phyloP scores from a whole-genome alignment of 148 eudicot genomes.

The Chenopodium suecicum region DNA sequence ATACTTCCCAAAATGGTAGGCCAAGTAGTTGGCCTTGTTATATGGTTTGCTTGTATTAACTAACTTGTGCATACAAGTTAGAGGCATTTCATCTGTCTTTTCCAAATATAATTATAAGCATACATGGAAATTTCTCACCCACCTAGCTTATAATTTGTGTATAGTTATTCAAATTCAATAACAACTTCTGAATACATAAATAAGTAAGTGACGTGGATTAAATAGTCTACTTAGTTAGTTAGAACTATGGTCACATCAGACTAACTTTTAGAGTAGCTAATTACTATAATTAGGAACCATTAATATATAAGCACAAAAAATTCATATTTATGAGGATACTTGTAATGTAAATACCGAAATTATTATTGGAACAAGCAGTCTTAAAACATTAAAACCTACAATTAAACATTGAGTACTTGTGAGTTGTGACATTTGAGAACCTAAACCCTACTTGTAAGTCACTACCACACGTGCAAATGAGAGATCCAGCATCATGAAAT shows the following conservation, averaged over 20 bases:
- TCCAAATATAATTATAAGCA: neutral
- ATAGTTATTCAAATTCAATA: neutral
- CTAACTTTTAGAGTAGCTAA: too few relatives aligned
- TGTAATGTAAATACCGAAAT: too few relatives aligned
- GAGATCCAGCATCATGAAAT: conserved; percentile 13
- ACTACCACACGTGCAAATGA: conserved; percentile 12
- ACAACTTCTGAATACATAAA: too few relatives aligned
- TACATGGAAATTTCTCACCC: conserved; percentile 6
- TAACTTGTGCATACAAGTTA: conserved; percentile 4
- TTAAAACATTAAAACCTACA: neutral
- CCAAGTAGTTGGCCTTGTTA: conserved; percentile 3
- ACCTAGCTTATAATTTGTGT: conserved; percentile 9
- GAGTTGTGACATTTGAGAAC: neutral
- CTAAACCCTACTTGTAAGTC: neutral
- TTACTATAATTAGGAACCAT: too few relatives aligned
- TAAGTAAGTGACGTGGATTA: too few relatives aligned
- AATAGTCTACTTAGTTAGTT: too few relatives aligned
- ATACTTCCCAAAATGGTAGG: conserved; percentile 23
- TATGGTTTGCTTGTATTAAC: conserved; percentile 19
- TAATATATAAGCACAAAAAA: neutral
- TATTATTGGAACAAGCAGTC: neutral
- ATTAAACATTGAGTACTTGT: neutral
- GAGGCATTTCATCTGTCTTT: conserved; percentile 7
- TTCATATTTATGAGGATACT: too few relatives aligned
- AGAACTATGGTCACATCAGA: too few relatives aligned